Evolutionary conservation across 352 stramenopile species (phyloP), one percentile per base, ranked within the genome.

Genomic region (Aphanomyces cochlioides): DNA sequence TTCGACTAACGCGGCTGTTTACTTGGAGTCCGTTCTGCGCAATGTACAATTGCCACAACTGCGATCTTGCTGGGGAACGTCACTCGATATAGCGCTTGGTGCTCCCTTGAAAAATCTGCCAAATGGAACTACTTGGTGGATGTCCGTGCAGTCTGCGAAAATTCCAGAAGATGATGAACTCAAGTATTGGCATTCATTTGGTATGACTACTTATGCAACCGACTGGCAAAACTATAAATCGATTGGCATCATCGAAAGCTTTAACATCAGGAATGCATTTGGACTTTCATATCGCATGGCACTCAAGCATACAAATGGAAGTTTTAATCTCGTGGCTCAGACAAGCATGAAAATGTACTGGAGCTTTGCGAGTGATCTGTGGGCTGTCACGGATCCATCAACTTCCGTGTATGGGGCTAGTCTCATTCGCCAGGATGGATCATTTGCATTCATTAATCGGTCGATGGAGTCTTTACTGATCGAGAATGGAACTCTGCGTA

Each of bases 291-390:
- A 50, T 2, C 10, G 17, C 17, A 50, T 50, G 43, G 17, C 43
- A 12, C 43, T 50, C 17, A 50, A 50, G 17, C 10, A 50, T n/a
- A 50, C 43, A 50, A 50, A 50, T 50, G 43, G 43, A n/a, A n/a
- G 10, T 50, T 50, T 50, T 50, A 12, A n/a, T 12, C 17, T 50
- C 10, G 17, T 12, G 1, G 10, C 43, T n/a, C 43, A 50, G 17
- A 50, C 43, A 12, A 50, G 43, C 17, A 50, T 50, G 43, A 50
- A 50, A 50, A 50, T 50, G 43, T 50, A 50, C 17, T 50, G 43
- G 43, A 50, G 43, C 17, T 50, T 50, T 50, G 43, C 43, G 0
- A 50, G 43, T n/a, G 43, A 50, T n/a, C 17, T 50, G 2, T 50
- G 43, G 43, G 43, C 43, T n/a, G 17, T 50, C 43, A 50, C 43